Percentiles rank a stretch among this genome's conserved stretches.
These are phyloP conservation scores for Pseudogymnoascus sp. DNA, from an alignment of 2,329 filamentous ascomycete species.

Conservation along the genomic window DNA sequence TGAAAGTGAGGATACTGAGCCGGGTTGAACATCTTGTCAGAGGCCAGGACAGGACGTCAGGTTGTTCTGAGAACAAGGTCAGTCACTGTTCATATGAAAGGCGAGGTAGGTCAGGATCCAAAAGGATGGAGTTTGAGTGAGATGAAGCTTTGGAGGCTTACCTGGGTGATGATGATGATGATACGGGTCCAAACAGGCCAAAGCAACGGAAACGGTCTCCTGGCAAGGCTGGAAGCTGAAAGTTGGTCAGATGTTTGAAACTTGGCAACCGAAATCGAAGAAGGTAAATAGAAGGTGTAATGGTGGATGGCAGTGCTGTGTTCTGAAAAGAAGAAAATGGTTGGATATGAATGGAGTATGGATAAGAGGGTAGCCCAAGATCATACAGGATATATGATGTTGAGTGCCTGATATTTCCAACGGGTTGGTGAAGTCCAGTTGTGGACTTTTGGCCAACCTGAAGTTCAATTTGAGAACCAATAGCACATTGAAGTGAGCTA, in stretches of 20 bases:
- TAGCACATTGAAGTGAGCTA: background rate
- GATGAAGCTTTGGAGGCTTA: background rate
- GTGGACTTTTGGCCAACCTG: background rate
- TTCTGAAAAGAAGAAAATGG: background rate
- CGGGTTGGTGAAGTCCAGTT: background rate
- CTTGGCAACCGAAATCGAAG: background rate
- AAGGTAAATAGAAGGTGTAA: background rate
- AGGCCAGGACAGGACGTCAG: background rate
- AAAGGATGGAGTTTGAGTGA: background rate
- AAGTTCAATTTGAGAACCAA: background rate
- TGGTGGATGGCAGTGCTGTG: background rate
- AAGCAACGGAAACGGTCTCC: background rate
- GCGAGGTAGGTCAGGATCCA: background rate
- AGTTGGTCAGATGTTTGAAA: background rate
- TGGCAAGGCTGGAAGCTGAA: background rate
- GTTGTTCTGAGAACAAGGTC: background rate
- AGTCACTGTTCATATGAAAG: background rate
- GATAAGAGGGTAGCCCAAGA: background rate
- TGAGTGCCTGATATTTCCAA: background rate
- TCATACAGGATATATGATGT: background rate
- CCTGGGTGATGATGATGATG: background rate
- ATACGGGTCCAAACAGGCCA: background rate
- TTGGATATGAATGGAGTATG: conserved; percentile 10
- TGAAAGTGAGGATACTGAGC: conserved; percentile 14
- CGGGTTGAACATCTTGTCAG: background rate